Evolutionary conservation across 2,329 filamentous ascomycete genomes (phyloP), one percentile per base, ranked within the genome.

Genomic region (Aureobasidium sp.): DNA sequence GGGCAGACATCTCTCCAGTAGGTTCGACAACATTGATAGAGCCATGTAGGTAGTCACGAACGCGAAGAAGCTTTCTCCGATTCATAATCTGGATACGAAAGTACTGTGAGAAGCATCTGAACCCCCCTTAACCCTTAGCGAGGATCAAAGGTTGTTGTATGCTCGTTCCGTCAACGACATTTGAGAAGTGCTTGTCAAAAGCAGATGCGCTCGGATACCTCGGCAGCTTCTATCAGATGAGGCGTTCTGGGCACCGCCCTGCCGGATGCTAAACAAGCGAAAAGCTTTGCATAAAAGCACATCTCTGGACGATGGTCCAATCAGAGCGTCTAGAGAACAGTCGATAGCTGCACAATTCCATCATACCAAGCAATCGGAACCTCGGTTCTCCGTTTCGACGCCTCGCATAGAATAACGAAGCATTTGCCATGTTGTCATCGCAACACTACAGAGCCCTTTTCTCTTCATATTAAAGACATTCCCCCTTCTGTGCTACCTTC

Each of bases 361-460:
- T 40, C 50, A 53, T 29, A 33, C 25, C 17, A 43, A 21, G 38
- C 23, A 7, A 23, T 29, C 50, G 51, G 51, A 31, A 33, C 27
- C 51, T 55, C 51, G 51, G 51, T 43, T 21, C 23, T 42, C 51
- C 37, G 51, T 43, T 43, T 38, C 29, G 38, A 27, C 51, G 51
- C 51, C 51, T 33, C 51, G 19, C n/a, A 25, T n/a, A 21, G 33
- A 38, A 51, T 51, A 53, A 53, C 23, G 49, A 53, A 53, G 53
- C 53, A 27, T 46, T 37, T 46, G 53, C 40, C 29, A 42, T 58
- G 55, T 58, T 58, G 55, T 58, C 55, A 58, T 40, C 55, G 43
- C 55, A 58, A 58, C 55, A 58, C 7, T 29, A n/a, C 21, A 43
- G 21, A 43, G 21, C 31, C 25, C 37, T 29, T 42, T 37, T 46